Evolutionary conservation across 371 early-diverging fungal species (phyloP).

Genomic region (Mucor lusitanicus): DNA sequence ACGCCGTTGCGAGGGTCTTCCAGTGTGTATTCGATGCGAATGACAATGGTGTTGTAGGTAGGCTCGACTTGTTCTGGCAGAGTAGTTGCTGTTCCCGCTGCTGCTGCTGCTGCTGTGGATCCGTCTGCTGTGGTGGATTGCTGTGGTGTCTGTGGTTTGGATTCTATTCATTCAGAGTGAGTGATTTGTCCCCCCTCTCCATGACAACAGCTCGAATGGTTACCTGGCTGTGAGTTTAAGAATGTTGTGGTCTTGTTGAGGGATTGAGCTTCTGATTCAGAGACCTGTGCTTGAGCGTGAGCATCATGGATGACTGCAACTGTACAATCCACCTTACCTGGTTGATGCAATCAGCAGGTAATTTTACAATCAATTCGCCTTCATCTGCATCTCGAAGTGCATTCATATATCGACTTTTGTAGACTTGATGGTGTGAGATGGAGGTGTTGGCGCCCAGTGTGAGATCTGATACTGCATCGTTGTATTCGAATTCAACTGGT

Average conservation of each 20-base stretch:
- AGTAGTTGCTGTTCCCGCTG: neutral
- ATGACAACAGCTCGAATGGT: slow-evolving; percentile 15
- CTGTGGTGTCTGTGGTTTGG: neutral
- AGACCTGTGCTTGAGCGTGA: slow-evolving; percentile 22
- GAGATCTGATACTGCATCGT: slow-evolving; percentile 57
- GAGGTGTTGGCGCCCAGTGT: slow-evolving; percentile 48
- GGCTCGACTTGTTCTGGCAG: slow-evolving; percentile 3
- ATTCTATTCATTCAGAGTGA: neutral
- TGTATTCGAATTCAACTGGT: slow-evolving; percentile 52
- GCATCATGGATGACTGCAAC: neutral
- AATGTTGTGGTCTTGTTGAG: slow-evolving; percentile 14
- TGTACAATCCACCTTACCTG: slow-evolving; percentile 18
- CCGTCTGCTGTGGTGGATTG: neutral
- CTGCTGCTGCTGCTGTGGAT: neutral
- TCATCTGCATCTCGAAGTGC: slow-evolving; percentile 65
- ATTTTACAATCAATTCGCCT: slow-evolving; percentile 64
- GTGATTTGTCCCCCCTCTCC: neutral
- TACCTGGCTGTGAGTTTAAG: slow-evolving; percentile 11
- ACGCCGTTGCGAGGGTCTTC: slow-evolving; percentile 56
- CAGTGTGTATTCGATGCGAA: slow-evolving; percentile 56
- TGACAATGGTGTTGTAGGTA: slow-evolving; percentile 42
- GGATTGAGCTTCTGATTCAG: slow-evolving; percentile 31
- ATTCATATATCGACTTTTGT: slow-evolving; percentile 58
- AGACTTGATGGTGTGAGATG: slow-evolving; percentile 59
- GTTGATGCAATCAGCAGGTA: slow-evolving; percentile 57